A percentile compares a stretch with the other conserved stretches of the same genome.
phyloP scores from a whole-genome alignment of 2,329 filamentous ascomycete species.

The Fusarium sp. region DNA sequence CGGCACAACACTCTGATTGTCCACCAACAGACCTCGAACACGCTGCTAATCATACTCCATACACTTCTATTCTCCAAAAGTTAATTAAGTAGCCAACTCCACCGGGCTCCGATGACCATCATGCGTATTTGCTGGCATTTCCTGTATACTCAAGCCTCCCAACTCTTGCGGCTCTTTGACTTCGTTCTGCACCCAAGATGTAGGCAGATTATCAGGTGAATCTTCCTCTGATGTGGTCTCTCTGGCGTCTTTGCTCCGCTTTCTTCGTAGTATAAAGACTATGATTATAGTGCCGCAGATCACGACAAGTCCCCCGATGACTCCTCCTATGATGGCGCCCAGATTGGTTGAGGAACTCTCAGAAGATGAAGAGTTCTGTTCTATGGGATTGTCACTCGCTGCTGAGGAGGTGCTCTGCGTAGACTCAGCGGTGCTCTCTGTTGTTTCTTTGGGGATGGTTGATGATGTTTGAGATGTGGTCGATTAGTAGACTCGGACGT shows the following conservation, averaged over 20 bases:
- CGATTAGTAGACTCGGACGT: neutral
- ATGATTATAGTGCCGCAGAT: conserved; percentile 34
- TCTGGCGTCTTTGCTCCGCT: neutral
- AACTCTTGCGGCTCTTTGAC: conserved; percentile 6
- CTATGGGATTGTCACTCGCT: neutral
- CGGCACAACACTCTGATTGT: too few relatives aligned
- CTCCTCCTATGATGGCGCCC: conserved; percentile 55
- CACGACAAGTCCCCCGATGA: conserved; percentile 55
- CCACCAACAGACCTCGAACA: neutral
- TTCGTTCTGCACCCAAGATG: neutral
- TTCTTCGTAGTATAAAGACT: conserved; percentile 25
- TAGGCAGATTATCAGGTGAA: neutral
- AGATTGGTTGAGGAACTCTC: conserved; percentile 41
- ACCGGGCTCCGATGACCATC: neutral
- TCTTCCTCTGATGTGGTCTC: neutral
- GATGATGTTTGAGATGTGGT: conserved; percentile 11
- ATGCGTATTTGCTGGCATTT: conserved; percentile 1
- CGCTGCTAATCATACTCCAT: too few relatives aligned
- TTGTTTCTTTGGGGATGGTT: neutral
- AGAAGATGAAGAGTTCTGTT: neutral
- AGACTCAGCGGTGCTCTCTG: conserved; percentile 5
- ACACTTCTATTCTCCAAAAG: neutral
- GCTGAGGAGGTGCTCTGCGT: neutral
- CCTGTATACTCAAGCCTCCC: neutral
- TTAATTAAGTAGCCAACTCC: conserved; percentile 12